Conservation (phyloP, 2,329 filamentous ascomycete genomes). For the Thermoascus crustaceus region DNA sequence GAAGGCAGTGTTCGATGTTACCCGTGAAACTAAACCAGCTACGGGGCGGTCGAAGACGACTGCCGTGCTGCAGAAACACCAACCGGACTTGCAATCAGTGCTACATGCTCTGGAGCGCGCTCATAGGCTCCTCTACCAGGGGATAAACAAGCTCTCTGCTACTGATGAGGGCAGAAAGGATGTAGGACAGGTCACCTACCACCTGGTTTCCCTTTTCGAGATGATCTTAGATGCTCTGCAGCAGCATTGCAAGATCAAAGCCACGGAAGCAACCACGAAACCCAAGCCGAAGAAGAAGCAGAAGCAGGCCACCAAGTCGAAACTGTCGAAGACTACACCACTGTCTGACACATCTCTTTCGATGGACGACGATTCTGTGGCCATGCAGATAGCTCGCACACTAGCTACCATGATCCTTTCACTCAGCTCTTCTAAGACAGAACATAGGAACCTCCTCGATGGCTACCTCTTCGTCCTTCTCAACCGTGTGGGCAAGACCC, state of each 20-base stretch:
- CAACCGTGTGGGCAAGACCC: slow-evolving; percentile 30
- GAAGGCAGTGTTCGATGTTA: slow-evolving; percentile 12
- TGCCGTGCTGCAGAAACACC: slow-evolving; percentile 1
- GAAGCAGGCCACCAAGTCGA: slow-evolving; percentile 10
- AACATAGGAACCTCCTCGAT: slow-evolving; percentile 31
- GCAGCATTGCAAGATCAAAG: slow-evolving; percentile 15
- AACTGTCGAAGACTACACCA: slow-evolving; percentile 3
- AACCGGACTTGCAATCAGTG: slow-evolving; percentile 12
- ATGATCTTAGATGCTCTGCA: slow-evolving; percentile 18
- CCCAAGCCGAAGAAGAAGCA: slow-evolving; percentile 8
- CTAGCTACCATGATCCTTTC: slow-evolving; percentile 24
- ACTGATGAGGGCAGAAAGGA: slow-evolving; percentile 8
- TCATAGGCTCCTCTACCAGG: slow-evolving; percentile 19
- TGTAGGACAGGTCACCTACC: slow-evolving; percentile 23
- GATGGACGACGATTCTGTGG: slow-evolving; percentile 10
- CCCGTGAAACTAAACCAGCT: slow-evolving; percentile 6
- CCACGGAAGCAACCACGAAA: slow-evolving; percentile 4
- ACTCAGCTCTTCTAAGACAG: slow-evolving; percentile 16
- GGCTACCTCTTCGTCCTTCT: slow-evolving; percentile 33
- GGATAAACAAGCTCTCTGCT: slow-evolving; percentile 18
- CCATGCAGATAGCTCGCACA: slow-evolving; percentile 16
- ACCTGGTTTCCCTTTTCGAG: slow-evolving; percentile 28
- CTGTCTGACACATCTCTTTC: not conserved
- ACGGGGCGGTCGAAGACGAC: slow-evolving; percentile 5
- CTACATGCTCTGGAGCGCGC: slow-evolving; percentile 17